Conservation (phyloP, 768 basidiomycete species). For the Mrakia blollopis region DNA sequence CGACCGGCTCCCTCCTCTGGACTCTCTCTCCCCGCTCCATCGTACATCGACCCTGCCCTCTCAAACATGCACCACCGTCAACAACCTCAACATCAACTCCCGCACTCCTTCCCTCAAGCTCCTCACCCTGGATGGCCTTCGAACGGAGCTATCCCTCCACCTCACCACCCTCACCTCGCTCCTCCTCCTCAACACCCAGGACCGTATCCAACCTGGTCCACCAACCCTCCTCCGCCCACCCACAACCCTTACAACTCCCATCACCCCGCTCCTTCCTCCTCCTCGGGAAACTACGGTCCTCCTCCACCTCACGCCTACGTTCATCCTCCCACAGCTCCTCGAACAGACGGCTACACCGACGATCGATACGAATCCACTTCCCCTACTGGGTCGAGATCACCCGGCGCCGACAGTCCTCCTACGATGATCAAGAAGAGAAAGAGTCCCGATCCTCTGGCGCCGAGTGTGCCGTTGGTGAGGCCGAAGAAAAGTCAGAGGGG, state of each 20-base stretch:
- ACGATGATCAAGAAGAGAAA: not conserved
- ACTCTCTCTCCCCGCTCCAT: not conserved
- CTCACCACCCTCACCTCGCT: constrained; percentile 3
- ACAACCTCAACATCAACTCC: constrained; percentile 4
- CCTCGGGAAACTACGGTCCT: not conserved
- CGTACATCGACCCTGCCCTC: constrained; percentile 1
- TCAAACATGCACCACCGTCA: not conserved
- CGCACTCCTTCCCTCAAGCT: constrained; percentile 1
- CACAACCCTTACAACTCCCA: not conserved
- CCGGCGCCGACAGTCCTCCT: too few relatives aligned
- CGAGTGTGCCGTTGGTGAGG: not conserved
- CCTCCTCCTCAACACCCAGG: not conserved
- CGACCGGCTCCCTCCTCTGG: not conserved
- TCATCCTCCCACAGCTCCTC: constrained; percentile 11
- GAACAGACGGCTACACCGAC: constrained; percentile 6
- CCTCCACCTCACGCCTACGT: not conserved
- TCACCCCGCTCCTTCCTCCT: not conserved
- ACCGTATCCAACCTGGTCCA: not conserved
- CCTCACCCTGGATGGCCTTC: not conserved
- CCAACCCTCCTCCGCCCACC: not conserved
- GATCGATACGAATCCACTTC: constrained; percentile 9
- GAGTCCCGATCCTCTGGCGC: not conserved
- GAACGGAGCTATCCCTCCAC: not conserved
- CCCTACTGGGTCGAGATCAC: not conserved
- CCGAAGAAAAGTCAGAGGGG: constrained; percentile 21